A percentile compares a stretch with the other conserved stretches of the same genome.
Conservation (phyloP, 257 asterid species). For the Nicotiana paniculata region DNA sequence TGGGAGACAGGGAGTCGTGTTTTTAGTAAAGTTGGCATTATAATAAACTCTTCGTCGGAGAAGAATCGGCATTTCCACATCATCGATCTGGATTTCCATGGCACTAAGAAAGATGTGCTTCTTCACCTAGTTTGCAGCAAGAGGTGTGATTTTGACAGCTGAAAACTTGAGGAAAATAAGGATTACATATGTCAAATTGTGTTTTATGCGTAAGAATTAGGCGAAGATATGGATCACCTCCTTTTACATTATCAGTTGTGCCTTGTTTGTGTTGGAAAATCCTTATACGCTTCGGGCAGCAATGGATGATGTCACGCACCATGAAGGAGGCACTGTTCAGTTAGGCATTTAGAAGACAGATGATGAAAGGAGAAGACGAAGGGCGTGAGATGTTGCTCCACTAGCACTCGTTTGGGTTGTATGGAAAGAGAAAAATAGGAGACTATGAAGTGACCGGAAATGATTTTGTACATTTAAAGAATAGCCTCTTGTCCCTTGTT, state of each 20-base stretch:
- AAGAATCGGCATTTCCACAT: neutral
- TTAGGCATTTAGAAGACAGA: neutral
- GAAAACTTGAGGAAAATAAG: neutral
- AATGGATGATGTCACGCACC: neutral
- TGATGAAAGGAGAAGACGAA: neutral
- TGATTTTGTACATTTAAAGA: neutral
- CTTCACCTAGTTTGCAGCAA: neutral
- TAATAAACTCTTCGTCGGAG: neutral
- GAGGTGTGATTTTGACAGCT: neutral
- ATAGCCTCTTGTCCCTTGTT: neutral
- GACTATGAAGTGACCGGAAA: neutral
- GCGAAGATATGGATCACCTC: neutral
- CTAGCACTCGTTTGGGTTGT: neutral
- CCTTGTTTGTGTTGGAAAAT: neutral
- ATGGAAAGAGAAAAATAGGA: neutral
- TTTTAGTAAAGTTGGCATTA: neutral
- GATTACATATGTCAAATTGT: neutral
- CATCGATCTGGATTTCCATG: neutral
- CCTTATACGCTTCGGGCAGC: neutral
- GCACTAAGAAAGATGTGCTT: neutral
- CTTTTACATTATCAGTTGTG: neutral
- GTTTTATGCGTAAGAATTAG: neutral
- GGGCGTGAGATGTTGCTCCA: neutral
- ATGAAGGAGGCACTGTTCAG: neutral
- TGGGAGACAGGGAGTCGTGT: neutral